These are phyloP conservation scores for Chamaenerion angustifolium DNA, from an alignment of 345 rosid genomes.

Conservation along the genomic window DNA sequence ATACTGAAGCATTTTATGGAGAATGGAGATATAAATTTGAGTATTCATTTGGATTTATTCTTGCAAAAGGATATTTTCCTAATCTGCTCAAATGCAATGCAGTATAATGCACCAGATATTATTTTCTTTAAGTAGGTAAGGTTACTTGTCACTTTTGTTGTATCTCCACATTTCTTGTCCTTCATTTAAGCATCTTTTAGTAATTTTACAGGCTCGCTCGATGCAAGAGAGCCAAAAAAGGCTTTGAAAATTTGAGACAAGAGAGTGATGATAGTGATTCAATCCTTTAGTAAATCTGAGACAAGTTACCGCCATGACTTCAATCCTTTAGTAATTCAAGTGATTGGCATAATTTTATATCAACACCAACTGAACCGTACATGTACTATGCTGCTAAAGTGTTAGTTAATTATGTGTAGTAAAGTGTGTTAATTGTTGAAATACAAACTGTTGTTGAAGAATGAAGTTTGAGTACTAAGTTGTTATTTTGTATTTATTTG, in stretches of 20 bases:
- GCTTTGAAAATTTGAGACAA: constrained; percentile 80
- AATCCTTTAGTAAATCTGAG: too few relatives aligned
- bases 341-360: too few relatives aligned
- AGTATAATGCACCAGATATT: constrained; percentile 86
- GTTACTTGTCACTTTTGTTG: constrained; percentile 5
- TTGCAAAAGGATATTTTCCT: constrained; percentile 72
- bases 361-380: too few relatives aligned
- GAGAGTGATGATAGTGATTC: constrained; percentile 88
- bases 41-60: neutral
- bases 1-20: too few relatives aligned
- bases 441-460: too few relatives aligned
- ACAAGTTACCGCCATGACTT: too few relatives aligned
- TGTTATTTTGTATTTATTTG: too few relatives aligned
- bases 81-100: constrained; percentile 91
- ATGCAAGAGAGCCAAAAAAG: constrained; percentile 89
- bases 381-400: too few relatives aligned
- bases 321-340: too few relatives aligned
- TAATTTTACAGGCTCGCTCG: constrained; percentile 56
- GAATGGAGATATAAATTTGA: neutral
- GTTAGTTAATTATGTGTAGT: too few relatives aligned
- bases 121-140: constrained; percentile 82
- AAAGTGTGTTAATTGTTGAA: too few relatives aligned
- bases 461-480: too few relatives aligned
- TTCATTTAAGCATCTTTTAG: constrained; percentile 3
- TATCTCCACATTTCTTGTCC: constrained; percentile 1